Conservation (phyloP, 805 yeast species). For the Pichia thaimueangensis region DNA sequence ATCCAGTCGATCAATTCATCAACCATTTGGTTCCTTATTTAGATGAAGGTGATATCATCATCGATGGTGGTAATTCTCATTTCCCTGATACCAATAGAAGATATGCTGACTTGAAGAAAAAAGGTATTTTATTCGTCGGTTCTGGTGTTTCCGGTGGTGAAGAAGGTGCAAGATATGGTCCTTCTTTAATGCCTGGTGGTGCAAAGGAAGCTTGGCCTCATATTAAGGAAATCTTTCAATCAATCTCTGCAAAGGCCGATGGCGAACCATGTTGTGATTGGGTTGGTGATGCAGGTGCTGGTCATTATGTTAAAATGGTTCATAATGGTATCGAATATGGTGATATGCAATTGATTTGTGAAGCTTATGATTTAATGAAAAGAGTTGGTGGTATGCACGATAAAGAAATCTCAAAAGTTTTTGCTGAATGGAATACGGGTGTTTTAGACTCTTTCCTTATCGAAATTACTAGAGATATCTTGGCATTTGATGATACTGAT, state of each 20-base stretch:
- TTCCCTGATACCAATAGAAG: constrained; percentile 99
- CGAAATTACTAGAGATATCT: constrained; percentile 94
- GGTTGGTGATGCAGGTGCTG: constrained; percentile 99
- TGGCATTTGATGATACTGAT: constrained; percentile 82
- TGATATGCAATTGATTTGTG: constrained; percentile 98
- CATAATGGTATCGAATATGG: constrained; percentile 99
- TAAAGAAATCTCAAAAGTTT: constrained; percentile 90
- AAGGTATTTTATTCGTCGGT: constrained; percentile 92
- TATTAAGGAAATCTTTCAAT: constrained; percentile 93
- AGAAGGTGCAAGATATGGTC: constrained; percentile 99
- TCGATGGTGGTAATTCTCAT: constrained; percentile 99
- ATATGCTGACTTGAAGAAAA: constrained; percentile 74
- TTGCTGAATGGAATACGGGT: constrained; percentile 92
- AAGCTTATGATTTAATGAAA: constrained; percentile 94
- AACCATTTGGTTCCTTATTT: constrained; percentile 81
- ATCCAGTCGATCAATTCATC: constrained; percentile 88
- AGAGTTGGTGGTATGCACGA: constrained; percentile 85
- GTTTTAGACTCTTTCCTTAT: constrained; percentile 94
- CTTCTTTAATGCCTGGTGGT: constrained; percentile 99
- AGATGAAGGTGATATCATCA: constrained; percentile 96
- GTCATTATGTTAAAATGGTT: constrained; percentile 99
- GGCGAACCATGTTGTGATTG: constrained; percentile 99
- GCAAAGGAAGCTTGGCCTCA: constrained; percentile 98
- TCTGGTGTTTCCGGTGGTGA: constrained; percentile 99
- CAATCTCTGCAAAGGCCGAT: constrained; percentile 91